phyloP scores from a whole-genome alignment of 2,329 filamentous ascomycete species.

The Penicillium psychrosexuale region DNA sequence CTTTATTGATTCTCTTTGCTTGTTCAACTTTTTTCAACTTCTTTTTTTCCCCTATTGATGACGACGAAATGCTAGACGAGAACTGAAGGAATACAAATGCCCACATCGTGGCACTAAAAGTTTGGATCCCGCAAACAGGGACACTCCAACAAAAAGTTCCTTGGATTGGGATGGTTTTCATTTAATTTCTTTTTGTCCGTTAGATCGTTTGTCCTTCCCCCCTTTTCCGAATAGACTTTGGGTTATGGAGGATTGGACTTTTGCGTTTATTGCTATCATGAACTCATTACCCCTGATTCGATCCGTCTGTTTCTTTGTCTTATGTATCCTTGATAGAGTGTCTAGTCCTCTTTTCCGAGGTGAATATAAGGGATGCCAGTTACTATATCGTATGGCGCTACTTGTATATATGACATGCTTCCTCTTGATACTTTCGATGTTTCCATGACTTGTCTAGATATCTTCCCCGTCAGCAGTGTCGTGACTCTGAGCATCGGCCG shows the following conservation, averaged over 20 bases:
- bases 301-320: constrained; percentile 7
- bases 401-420: neutral
- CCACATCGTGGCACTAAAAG: constrained; percentile 16
- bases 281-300: constrained; percentile 9
- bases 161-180: constrained; percentile 12
- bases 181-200: constrained; percentile 7
- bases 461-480: too few relatives aligned
- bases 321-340: constrained; percentile 8
- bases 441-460: too few relatives aligned
- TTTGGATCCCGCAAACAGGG: constrained; percentile 13
- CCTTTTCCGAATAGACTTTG: constrained; percentile 2
- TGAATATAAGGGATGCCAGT: constrained; percentile 9
- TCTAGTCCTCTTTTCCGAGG: constrained; percentile 7
- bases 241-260: constrained; percentile 1
- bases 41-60: constrained; percentile 23
- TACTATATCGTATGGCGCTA: neutral
- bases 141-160: constrained; percentile 6
- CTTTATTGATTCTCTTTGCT: constrained; percentile 9
- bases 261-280: constrained; percentile 7
- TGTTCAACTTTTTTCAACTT: constrained; percentile 7
- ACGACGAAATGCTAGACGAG: constrained; percentile 38
- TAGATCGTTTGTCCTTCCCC: constrained; percentile 10
- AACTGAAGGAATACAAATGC: constrained; percentile 27
- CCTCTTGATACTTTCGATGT: neutral
- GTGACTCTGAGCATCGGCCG: neutral